These are phyloP conservation scores for Pezicula rhizophila DNA, from an alignment of 2,329 filamentous ascomycete genomes.

Conservation along the genomic window DNA sequence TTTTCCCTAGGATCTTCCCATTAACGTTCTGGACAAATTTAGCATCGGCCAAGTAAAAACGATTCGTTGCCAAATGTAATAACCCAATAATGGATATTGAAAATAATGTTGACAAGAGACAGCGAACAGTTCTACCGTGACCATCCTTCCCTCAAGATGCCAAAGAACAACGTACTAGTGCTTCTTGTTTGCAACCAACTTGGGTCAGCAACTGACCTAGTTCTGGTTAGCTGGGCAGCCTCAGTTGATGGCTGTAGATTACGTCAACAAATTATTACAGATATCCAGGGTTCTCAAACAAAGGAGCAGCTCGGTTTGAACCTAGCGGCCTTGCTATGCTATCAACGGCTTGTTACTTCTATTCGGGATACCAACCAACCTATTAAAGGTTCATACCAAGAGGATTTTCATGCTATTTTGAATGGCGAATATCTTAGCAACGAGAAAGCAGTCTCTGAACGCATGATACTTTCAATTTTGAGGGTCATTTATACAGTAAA, in stretches of 20 bases:
- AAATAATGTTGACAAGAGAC: slow-evolving; percentile 4
- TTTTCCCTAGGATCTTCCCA: slow-evolving; percentile 2
- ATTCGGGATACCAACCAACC: neutral
- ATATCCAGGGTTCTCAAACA: slow-evolving; percentile 5
- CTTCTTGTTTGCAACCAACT: slow-evolving; percentile 3
- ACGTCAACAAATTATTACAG: slow-evolving; percentile 3
- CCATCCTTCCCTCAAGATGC: slow-evolving; percentile 2
- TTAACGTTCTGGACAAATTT: slow-evolving; percentile 2
- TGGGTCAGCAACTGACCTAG: neutral
- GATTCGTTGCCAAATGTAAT: slow-evolving; percentile 4
- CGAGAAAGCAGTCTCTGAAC: slow-evolving; percentile 2
- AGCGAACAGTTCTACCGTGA: slow-evolving; percentile 3
- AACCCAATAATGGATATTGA: neutral
- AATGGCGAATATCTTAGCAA: slow-evolving; percentile 4
- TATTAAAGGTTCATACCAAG: slow-evolving; percentile 5
- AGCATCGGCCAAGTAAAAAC: neutral
- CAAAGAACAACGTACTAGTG: slow-evolving; percentile 9
- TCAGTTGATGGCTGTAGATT: slow-evolving; percentile 7
- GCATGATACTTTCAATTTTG: slow-evolving; percentile 7
- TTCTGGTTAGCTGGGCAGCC: slow-evolving; percentile 5
- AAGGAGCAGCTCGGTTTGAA: slow-evolving; percentile 7
- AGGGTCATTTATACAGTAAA: neutral
- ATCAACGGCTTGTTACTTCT: slow-evolving; percentile 3
- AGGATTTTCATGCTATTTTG: slow-evolving; percentile 9
- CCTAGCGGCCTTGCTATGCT: slow-evolving; percentile 7